Evolutionary conservation across 768 basidiomycete genomes (phyloP).

Genomic region (Russula griseocarnosa): DNA sequence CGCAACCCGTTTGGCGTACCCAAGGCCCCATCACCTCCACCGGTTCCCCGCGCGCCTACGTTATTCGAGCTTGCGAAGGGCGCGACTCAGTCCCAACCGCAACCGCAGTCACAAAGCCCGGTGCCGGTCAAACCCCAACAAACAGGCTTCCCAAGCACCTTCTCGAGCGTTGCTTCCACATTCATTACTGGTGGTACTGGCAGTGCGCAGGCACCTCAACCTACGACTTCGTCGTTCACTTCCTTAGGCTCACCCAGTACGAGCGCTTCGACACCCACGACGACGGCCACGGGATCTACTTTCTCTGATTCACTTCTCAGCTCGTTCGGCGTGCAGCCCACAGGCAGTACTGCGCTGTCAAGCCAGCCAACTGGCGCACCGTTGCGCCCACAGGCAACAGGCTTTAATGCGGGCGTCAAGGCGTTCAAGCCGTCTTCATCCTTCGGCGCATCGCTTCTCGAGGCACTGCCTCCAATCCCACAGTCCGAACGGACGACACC

Average conservation of each 20-base stretch:
- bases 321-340: conserved; percentile 49
- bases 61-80: conserved; percentile 58
- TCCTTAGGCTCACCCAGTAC: conserved; percentile 9
- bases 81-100: conserved; percentile 21
- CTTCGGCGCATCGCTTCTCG: conserved; percentile 50
- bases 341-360: conserved; percentile 41
- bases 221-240: conserved; percentile 29
- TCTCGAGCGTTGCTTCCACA: conserved; percentile 69
- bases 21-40: conserved; percentile 48
- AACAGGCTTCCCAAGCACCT: conserved; percentile 35
- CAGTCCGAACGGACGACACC: conserved; percentile 53
- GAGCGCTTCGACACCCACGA: conserved; percentile 18
- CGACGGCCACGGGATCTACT: conserved; percentile 43
- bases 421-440: conserved; percentile 52
- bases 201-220: conserved; percentile 21
- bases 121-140: conserved; percentile 25
- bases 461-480: conserved; percentile 63
- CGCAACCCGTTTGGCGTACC: conserved; percentile 92
- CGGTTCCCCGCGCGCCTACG: conserved; percentile 71
- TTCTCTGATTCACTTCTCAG: conserved; percentile 49
- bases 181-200: conserved; percentile 49
- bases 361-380: conserved; percentile 32
- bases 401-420: conserved; percentile 46
- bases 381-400: conserved; percentile 42
- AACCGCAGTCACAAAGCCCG: conserved; percentile 6